A percentile compares a stretch with the other conserved stretches of the same genome.
Conservation (phyloP, 352 stramenopile species). For the Phytophthora hibernalis region DNA sequence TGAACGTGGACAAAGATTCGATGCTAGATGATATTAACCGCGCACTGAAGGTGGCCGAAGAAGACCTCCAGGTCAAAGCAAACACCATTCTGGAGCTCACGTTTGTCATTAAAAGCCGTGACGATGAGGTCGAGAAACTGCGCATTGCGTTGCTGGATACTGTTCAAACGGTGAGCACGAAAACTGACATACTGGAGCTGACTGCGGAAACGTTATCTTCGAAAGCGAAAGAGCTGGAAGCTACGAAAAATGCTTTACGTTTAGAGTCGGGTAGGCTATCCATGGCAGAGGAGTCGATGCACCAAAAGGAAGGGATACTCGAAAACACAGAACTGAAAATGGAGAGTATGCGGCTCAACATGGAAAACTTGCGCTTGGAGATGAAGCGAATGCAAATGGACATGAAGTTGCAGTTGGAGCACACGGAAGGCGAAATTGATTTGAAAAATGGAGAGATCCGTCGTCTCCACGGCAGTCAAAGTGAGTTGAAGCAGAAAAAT, state of each 20-base stretch:
- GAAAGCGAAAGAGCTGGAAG: slow-evolving; percentile 73
- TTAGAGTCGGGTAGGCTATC: slow-evolving; percentile 63
- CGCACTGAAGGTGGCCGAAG: slow-evolving; percentile 40
- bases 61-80: slow-evolving; percentile 60
- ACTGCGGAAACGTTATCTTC: slow-evolving; percentile 64
- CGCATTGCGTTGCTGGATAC: slow-evolving; percentile 57
- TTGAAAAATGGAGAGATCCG: slow-evolving; percentile 78
- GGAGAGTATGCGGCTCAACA: slow-evolving; percentile 63
- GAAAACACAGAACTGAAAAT: slow-evolving; percentile 73
- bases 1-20: slow-evolving; percentile 20
- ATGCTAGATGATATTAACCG: slow-evolving; percentile 38
- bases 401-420: slow-evolving; percentile 75
- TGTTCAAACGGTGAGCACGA: slow-evolving; percentile 60
- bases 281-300: slow-evolving; percentile 68
- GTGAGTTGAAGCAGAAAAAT: slow-evolving; percentile 67
- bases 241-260: slow-evolving; percentile 53
- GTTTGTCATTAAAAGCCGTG: slow-evolving; percentile 77
- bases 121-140: slow-evolving; percentile 74
- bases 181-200: slow-evolving; percentile 73
- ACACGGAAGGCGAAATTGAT: slow-evolving; percentile 69
- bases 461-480: slow-evolving; percentile 53
- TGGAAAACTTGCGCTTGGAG: slow-evolving; percentile 65
- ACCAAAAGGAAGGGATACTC: slow-evolving; percentile 63
- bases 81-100: slow-evolving; percentile 76
- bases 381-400: slow-evolving; percentile 81